Evolutionary conservation across 345 rosid species (phyloP), one percentile per base, ranked within the genome.

Genomic region (Eucalyptus regnans): DNA sequence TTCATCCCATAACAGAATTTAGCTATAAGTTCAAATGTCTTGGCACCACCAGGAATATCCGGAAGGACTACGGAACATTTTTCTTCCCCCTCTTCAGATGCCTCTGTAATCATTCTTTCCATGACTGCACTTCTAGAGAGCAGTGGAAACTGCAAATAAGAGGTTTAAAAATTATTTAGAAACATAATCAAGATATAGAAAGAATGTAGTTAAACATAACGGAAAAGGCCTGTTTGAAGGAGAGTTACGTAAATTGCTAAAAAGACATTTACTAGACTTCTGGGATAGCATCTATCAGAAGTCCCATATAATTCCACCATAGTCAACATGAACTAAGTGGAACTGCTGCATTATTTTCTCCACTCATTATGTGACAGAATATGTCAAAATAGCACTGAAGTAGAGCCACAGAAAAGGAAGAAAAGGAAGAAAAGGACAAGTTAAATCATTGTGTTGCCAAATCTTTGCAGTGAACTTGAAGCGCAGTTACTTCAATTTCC

Each of bases 1-100:
- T 97, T 98, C 91, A 98, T 97, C 29, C 99, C 99, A 12, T 98
- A 98, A 92, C 99, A 98, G 93, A 98, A 98, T 92, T 96, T 98
- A 58, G 98, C 99, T 54, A 98, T 94, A 88, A 96, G 98, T 90
- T 98, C 99, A 88, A 98, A 98, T 31, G 98, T 97, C 90, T 96
- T 98, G 91, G 97, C 95, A 52, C 96, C 97, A 16, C 99, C 99
- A 56, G 99, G 99, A 90, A 97, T 91, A 50, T 94, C 94, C 6
- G 96, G 93, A 25, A 95, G 94, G 83, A 89, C 87, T 86, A 97
- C 90, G 86, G 92, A 88, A 88, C 97, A 95, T 90, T 95, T 95
- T 87, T 95, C 97, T 89, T 96, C 97, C 37, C 90, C 97, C 91
- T 94, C 95, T 91, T 93, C 87, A 50, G 97, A 94, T 50, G 94